Evolutionary conservation across 805 yeast species (phyloP).

Genomic region (Ogataea methylovora): DNA sequence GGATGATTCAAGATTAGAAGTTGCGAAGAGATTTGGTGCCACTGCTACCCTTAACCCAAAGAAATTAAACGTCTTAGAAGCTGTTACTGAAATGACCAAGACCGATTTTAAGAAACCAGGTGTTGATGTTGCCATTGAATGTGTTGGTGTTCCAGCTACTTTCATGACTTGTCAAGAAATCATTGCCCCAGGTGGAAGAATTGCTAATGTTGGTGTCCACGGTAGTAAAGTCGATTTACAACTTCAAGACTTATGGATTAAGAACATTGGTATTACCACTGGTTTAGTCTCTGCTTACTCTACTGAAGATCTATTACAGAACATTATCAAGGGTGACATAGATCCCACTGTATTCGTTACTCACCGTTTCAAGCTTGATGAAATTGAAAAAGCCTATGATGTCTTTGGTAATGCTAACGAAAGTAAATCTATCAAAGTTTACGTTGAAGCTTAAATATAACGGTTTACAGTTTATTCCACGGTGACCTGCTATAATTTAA

Average conservation of each 20-base stretch:
- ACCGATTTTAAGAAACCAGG: conserved; percentile 31
- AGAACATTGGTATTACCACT: conserved; percentile 36
- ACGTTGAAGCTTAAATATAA: background rate
- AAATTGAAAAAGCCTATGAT: conserved; percentile 55
- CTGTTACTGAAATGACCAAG: conserved; percentile 25
- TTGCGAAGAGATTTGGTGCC: conserved; percentile 56
- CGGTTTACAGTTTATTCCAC: too few species aligned
- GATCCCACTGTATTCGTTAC: conserved; percentile 49
- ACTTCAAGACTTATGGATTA: conserved; percentile 38
- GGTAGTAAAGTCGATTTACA: conserved; percentile 34
- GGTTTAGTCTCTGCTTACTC: conserved; percentile 44
- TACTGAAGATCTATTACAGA: conserved; percentile 29
- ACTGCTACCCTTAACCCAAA: conserved; percentile 47
- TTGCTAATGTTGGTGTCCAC: conserved; percentile 58
- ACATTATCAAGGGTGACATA: conserved; percentile 29
- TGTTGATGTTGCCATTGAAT: conserved; percentile 56
- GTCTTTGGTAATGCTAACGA: conserved; percentile 46
- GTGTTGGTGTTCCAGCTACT: conserved; percentile 60
- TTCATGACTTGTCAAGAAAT: conserved; percentile 51
- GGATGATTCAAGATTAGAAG: conserved; percentile 48
- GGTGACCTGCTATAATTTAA: too few species aligned
- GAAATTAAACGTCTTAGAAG: conserved; percentile 32
- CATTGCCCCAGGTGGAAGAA: conserved; percentile 52
- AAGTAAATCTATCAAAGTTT: conserved; percentile 45
- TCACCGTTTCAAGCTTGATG: conserved; percentile 47